These are phyloP conservation scores for Metschnikowia kunwiensis DNA, from an alignment of 805 yeast species.

Conservation along the genomic window DNA sequence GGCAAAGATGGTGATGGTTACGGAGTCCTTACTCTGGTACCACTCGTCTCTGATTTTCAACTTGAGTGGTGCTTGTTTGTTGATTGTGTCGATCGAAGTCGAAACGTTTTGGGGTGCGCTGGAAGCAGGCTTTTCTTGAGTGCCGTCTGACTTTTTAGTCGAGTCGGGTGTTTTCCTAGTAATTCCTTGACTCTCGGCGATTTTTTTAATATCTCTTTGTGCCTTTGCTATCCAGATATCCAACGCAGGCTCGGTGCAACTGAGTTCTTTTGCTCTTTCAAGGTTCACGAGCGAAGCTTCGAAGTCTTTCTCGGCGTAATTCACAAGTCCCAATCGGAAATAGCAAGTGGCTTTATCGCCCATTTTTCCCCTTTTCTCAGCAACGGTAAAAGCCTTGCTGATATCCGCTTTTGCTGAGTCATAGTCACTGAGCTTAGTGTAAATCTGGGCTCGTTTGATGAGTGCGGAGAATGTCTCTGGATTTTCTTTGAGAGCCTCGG, in stretches of 20 bases:
- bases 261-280: slow-evolving; percentile 39
- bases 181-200: background rate
- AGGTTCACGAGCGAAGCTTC: slow-evolving; percentile 41
- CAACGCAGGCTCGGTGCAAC: slow-evolving; percentile 45
- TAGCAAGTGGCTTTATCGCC: slow-evolving; percentile 46
- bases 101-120: slow-evolving; percentile 9
- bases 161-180: background rate
- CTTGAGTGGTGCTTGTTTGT: slow-evolving; percentile 39
- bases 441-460: slow-evolving; percentile 47
- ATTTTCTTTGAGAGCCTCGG: slow-evolving; percentile 39
- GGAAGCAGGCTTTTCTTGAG: background rate
- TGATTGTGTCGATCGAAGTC: slow-evolving; percentile 31
- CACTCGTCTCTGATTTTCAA: slow-evolving; percentile 40
- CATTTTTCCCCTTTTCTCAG: slow-evolving; percentile 45
- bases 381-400: slow-evolving; percentile 42
- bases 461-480: slow-evolving; percentile 47
- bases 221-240: slow-evolving; percentile 46
- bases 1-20: slow-evolving; percentile 70
- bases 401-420: slow-evolving; percentile 49
- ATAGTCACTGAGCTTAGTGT: slow-evolving; percentile 46
- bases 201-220: slow-evolving; percentile 28
- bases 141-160: too few species aligned
- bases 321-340: slow-evolving; percentile 47
- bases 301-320: slow-evolving; percentile 43
- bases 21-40: slow-evolving; percentile 58